Evolutionary conservation across 106 monocot genomes (phyloP).

Genomic region (Allium cepa): DNA sequence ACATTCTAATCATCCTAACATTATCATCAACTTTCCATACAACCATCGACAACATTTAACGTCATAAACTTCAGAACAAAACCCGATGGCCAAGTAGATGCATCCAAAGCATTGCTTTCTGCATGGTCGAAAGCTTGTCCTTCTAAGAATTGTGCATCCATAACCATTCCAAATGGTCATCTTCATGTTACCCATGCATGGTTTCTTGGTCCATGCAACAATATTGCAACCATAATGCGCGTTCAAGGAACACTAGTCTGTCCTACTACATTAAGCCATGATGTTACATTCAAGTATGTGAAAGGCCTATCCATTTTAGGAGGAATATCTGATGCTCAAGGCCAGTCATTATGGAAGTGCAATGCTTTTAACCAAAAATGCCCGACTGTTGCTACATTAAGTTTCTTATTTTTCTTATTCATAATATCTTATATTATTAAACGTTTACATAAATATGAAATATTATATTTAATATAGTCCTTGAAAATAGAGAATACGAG

Average conservation of each 20-base stretch:
- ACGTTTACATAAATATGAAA: too few species aligned
- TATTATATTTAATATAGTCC: too few species aligned
- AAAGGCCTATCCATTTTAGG: constrained; percentile 29
- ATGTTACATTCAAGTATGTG: constrained; percentile 27
- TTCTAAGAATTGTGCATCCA: constrained; percentile 1
- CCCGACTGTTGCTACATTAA: background rate
- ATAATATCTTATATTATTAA: too few species aligned
- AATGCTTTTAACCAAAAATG: background rate
- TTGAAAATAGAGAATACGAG: too few species aligned
- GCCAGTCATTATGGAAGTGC: background rate
- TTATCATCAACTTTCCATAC: background rate
- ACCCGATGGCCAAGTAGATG: constrained; percentile 17
- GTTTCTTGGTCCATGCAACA: constrained; percentile 23
- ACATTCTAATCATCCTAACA: background rate
- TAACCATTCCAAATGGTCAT: constrained; percentile 17
- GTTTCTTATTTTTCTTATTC: background rate
- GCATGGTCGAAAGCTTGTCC: constrained; percentile 15
- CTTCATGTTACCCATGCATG: background rate
- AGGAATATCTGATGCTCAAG: constrained; percentile 21
- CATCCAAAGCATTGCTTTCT: constrained; percentile 5
- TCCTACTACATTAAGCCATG: background rate
- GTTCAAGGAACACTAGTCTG: constrained; percentile 28
- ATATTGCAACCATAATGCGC: constrained; percentile 2
- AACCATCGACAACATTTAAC: constrained; percentile 6
- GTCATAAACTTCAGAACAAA: constrained; percentile 27